phyloP scores from a whole-genome alignment of 1,284 basidiomycete genomes.

The Malassezia yamatoensis region DNA sequence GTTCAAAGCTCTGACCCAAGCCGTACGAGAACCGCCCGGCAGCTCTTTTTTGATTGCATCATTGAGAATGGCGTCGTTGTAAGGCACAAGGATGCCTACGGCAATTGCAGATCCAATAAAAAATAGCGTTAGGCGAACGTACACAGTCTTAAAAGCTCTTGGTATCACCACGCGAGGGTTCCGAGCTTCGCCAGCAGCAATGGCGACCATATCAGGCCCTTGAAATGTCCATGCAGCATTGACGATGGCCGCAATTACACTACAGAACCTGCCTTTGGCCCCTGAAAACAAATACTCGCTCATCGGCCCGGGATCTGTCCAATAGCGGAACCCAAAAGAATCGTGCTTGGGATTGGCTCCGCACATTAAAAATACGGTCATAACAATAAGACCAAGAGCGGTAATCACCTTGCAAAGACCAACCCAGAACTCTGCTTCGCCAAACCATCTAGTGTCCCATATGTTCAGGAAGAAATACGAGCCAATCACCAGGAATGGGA shows the following conservation, averaged over 20 bases:
- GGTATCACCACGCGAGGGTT: slow-evolving; percentile 23
- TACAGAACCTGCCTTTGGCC: slow-evolving; percentile 53
- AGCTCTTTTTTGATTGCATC: background rate
- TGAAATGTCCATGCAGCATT: slow-evolving; percentile 69
- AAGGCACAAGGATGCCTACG: slow-evolving; percentile 37
- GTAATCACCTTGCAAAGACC: slow-evolving; percentile 7
- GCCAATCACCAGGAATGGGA: background rate
- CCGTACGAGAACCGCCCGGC: background rate
- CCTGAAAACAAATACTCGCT: slow-evolving; percentile 47
- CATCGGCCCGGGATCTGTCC: background rate
- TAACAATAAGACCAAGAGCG: slow-evolving; percentile 8
- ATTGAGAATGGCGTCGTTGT: slow-evolving; percentile 23
- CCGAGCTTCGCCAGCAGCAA: slow-evolving; percentile 60
- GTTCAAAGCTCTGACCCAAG: background rate
- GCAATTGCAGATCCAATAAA: slow-evolving; percentile 50
- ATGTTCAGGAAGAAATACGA: slow-evolving; percentile 9
- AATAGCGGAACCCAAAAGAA: background rate
- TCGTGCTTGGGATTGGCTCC: background rate
- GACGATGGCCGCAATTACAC: slow-evolving; percentile 43
- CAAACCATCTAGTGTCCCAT: slow-evolving; percentile 3
- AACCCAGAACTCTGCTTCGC: slow-evolving; percentile 17
- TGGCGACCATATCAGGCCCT: slow-evolving; percentile 73
- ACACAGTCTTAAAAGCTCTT: slow-evolving; percentile 27
- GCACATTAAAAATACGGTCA: background rate
- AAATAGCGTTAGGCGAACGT: slow-evolving; percentile 49